phyloP scores from a whole-genome alignment of 208 protist species.

The Phytomonas serpens region DNA sequence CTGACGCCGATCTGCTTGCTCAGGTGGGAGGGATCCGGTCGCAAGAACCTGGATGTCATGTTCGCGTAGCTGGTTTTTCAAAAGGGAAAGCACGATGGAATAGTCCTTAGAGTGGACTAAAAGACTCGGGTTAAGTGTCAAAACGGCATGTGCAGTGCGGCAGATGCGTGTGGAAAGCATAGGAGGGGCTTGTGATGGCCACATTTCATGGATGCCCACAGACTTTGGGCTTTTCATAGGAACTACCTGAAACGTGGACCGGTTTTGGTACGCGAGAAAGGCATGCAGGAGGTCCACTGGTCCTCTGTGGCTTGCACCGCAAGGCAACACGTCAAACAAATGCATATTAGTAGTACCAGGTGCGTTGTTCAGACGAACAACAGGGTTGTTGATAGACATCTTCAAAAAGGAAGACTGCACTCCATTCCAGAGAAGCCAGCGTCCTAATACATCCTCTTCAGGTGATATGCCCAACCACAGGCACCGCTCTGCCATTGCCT shows the following conservation, averaged over 20 bases:
- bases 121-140: neutral
- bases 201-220: neutral
- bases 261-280: constrained; percentile 6
- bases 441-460: constrained; percentile 61
- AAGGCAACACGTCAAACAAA: neutral
- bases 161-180: neutral
- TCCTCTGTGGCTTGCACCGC: neutral
- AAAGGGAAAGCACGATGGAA: constrained; percentile 1
- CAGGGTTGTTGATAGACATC: constrained; percentile 35
- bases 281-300: neutral
- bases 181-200: neutral
- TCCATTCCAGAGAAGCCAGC: constrained; percentile 43
- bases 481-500: constrained; percentile 73
- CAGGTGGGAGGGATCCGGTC: neutral
- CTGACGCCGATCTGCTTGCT: neutral
- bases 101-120: neutral
- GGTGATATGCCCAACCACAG: constrained; percentile 45
- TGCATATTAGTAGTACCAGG: neutral
- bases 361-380: constrained; percentile 17
- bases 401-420: constrained; percentile 36
- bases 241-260: neutral
- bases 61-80: constrained; percentile 17
- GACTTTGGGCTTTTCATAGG: neutral
- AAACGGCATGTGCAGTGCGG: neutral
- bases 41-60: constrained; percentile 14